phyloP scores from a whole-genome alignment of 2,329 filamentous ascomycete species.

The Apiospora saccharicola region DNA sequence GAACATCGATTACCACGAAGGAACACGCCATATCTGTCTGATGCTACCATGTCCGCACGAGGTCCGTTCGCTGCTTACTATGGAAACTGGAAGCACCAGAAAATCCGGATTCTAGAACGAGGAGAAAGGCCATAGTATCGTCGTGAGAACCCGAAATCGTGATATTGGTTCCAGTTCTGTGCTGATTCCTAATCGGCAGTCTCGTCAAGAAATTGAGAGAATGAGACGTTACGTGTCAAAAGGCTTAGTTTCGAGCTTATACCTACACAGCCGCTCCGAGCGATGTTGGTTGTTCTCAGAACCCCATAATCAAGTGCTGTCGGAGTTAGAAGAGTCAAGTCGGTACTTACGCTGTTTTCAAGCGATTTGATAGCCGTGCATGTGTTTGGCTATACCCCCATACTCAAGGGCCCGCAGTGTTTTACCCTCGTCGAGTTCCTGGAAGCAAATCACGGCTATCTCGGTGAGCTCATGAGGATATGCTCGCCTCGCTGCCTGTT shows the following conservation, averaged over 20 bases:
- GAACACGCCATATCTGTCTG: neutral
- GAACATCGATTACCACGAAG: neutral
- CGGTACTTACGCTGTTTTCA: neutral
- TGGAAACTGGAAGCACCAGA: neutral
- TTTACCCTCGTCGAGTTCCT: neutral
- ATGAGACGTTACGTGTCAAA: neutral
- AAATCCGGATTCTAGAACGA: neutral
- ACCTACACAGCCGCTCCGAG: neutral
- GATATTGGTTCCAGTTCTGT: neutral
- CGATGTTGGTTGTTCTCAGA: no score
- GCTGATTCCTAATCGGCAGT: neutral
- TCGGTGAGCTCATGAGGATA: neutral
- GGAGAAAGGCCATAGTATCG: neutral
- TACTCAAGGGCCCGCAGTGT: neutral
- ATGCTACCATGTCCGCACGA: neutral
- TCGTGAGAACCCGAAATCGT: neutral
- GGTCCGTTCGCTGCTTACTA: neutral
- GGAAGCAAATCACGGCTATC: neutral
- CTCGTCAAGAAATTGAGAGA: neutral
- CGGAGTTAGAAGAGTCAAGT: neutral
- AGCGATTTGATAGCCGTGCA: neutral
- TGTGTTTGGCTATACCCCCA: neutral
- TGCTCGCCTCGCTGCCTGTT: neutral
- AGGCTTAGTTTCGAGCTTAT: neutral
- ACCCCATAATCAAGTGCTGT: neutral